Conservation (phyloP, 2,329 filamentous ascomycete species). For the Hymenoscyphus albidus region DNA sequence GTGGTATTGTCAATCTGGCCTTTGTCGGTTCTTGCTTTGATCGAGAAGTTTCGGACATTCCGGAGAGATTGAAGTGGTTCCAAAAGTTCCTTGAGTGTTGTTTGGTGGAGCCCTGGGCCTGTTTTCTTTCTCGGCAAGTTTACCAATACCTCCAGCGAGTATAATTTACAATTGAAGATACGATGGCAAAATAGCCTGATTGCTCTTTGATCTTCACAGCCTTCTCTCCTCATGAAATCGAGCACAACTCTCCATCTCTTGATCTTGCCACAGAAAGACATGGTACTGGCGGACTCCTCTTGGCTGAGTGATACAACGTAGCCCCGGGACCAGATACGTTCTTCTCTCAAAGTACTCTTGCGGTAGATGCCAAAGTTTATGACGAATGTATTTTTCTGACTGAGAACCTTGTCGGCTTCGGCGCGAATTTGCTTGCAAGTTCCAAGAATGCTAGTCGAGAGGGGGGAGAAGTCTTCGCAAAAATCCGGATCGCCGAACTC, state of each 20-base stretch:
- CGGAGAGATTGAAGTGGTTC: background rate
- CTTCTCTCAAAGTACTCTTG: background rate
- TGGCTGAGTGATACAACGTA: background rate
- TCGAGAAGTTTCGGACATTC: background rate
- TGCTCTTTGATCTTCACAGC: background rate
- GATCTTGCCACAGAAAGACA: background rate
- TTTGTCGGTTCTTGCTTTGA: background rate
- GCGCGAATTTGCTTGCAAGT: conserved; percentile 19
- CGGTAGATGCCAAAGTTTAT: background rate
- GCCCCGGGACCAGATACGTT: no score
- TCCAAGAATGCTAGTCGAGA: conserved; percentile 21
- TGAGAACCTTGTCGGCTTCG: conserved; percentile 27
- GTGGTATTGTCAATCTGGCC: background rate
- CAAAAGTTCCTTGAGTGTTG: background rate
- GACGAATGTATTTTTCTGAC: conserved; percentile 15
- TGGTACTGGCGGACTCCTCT: background rate
- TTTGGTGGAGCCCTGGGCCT: background rate
- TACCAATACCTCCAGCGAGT: background rate
- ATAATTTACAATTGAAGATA: background rate
- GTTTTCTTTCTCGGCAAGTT: no score
- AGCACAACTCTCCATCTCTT: background rate
- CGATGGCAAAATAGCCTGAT: background rate
- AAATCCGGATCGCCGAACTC: background rate
- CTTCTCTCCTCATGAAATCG: background rate
- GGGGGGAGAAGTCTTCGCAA: background rate